Evolutionary conservation across 805 yeast genomes (phyloP).

Genomic region (Saccharomycopsis selenospora): DNA sequence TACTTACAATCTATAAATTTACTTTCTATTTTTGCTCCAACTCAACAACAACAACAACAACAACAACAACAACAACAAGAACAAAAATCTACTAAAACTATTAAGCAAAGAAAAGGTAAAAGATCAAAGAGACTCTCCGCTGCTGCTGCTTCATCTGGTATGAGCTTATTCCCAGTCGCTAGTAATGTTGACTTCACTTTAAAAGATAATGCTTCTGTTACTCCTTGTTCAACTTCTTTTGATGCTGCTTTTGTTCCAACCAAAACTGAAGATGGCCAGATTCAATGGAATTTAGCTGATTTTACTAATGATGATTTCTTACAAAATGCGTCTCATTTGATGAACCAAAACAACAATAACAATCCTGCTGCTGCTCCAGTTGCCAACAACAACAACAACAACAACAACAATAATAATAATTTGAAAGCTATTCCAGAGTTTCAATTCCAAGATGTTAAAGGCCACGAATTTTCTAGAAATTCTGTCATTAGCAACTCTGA

Average conservation of each 20-base stretch:
- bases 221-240: constrained; percentile 18
- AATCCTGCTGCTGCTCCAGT: background rate
- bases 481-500: constrained; percentile 7
- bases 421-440: constrained; percentile 13
- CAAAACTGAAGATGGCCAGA: constrained; percentile 16
- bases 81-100: background rate
- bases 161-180: constrained; percentile 12
- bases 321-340: background rate
- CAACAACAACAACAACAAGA: background rate
- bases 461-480: constrained; percentile 1
- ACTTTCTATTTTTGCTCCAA: constrained; percentile 5
- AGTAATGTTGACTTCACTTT: constrained; percentile 9
- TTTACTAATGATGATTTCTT: constrained; percentile 1
- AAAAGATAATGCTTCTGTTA: constrained; percentile 10
- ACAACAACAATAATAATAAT: constrained; percentile 7
- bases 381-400: constrained; percentile 1
- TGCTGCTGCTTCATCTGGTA: background rate
- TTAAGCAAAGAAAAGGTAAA: background rate
- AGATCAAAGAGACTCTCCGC: constrained; percentile 3
- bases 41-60: background rate
- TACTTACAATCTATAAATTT: constrained; percentile 7
- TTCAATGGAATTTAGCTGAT: constrained; percentile 16
- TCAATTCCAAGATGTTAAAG: constrained; percentile 4
- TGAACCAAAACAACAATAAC: background rate
- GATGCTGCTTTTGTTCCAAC: constrained; percentile 18